These are phyloP conservation scores for Trametes coccinea DNA, from an alignment of 768 basidiomycete genomes.

Conservation along the genomic window DNA sequence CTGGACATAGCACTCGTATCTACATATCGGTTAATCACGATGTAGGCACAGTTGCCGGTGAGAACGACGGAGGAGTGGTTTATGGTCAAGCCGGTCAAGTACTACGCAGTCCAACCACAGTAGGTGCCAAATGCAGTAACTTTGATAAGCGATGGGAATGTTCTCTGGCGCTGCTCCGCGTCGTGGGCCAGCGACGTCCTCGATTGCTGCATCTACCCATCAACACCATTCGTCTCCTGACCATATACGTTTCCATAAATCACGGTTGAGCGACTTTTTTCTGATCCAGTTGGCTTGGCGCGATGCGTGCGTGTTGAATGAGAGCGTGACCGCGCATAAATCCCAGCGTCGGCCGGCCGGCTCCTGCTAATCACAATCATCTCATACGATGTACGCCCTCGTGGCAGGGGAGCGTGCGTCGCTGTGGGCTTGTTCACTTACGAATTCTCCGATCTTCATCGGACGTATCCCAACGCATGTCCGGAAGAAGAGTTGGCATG, in stretches of 20 bases:
- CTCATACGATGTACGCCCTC: neutral
- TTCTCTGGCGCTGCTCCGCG: neutral
- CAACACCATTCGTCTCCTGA: too few species aligned
- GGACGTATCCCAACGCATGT: neutral
- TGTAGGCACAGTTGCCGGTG: too few species aligned
- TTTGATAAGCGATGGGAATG: neutral
- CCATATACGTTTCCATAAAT: too few species aligned
- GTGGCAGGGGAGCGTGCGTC: neutral
- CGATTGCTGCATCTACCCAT: too few species aligned
- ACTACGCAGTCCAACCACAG: neutral
- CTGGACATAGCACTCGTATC: too few species aligned
- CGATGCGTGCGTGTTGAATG: too few species aligned
- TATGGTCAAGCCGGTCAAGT: too few species aligned
- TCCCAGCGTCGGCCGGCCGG: neutral
- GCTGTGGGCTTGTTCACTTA: neutral
- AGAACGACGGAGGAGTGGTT: too few species aligned
- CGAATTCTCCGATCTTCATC: conserved; percentile 12
- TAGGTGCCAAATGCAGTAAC: neutral
- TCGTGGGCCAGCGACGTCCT: too few species aligned
- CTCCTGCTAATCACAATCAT: neutral
- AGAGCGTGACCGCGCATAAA: neutral
- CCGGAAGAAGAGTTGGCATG: neutral
- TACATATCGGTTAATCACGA: too few species aligned
- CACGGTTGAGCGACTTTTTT: too few species aligned
- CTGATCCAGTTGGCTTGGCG: too few species aligned